Evolutionary conservation across 1,284 basidiomycete genomes (phyloP).

Genomic region (Melampsora americana): DNA sequence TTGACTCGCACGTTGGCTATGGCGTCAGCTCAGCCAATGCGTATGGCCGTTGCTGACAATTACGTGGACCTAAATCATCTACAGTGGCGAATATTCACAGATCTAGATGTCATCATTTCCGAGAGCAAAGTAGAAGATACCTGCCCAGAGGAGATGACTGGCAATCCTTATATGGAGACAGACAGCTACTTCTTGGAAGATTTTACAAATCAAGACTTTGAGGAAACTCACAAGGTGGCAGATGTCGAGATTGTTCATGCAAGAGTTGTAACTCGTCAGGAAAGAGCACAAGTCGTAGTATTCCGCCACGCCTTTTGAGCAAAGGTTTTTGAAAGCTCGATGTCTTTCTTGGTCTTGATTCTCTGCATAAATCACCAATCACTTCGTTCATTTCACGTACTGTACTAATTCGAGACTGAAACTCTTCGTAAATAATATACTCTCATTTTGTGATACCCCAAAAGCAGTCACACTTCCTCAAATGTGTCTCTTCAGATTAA

Average conservation of each 20-base stretch:
- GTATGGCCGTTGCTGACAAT: too few species aligned
- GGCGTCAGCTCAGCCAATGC: too few species aligned
- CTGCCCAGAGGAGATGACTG: neutral
- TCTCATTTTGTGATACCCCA: too few species aligned
- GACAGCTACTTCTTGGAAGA: neutral
- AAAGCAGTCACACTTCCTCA: too few species aligned
- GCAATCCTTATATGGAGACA: neutral
- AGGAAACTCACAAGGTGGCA: neutral
- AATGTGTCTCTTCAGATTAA: too few species aligned
- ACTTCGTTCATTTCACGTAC: too few species aligned
- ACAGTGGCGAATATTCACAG: conserved; percentile 4
- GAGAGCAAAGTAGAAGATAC: neutral
- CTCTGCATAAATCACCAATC: too few species aligned
- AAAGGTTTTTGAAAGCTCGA: too few species aligned
- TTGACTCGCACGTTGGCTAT: too few species aligned
- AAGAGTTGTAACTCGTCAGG: neutral
- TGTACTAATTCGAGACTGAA: too few species aligned
- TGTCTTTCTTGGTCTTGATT: too few species aligned
- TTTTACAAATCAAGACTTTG: neutral
- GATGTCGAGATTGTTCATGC: neutral
- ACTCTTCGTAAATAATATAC: too few species aligned
- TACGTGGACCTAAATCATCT: neutral
- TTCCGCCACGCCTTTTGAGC: neutral
- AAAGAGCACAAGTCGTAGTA: neutral
- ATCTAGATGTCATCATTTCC: neutral